phyloP scores from a whole-genome alignment of 805 yeast genomes.

The Sungouiozyma intestinalis region DNA sequence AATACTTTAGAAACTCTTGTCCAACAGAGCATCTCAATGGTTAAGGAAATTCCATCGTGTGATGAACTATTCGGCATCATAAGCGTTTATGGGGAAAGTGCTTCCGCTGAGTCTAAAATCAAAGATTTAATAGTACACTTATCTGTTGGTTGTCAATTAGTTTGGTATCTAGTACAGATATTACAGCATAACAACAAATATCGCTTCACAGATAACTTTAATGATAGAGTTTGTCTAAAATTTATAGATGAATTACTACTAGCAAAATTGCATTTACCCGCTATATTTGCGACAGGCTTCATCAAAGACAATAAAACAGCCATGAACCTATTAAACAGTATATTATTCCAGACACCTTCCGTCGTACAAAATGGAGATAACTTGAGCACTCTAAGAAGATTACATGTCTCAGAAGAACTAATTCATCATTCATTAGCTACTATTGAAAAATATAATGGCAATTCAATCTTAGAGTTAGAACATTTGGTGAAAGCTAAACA shows the following conservation, averaged over 20 bases:
- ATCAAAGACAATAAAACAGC: constrained; percentile 39
- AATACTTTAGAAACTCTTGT: constrained; percentile 27
- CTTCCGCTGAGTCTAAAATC: constrained; percentile 6
- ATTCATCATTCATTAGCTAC: constrained; percentile 54
- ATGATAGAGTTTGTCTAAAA: constrained; percentile 31
- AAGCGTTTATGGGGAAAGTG: constrained; percentile 11
- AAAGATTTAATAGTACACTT: constrained; percentile 6
- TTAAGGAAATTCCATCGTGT: background rate
- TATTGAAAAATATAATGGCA: constrained; percentile 37
- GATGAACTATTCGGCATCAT: constrained; percentile 10
- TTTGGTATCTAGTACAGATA: constrained; percentile 45
- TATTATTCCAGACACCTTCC: constrained; percentile 22
- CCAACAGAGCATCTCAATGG: constrained; percentile 7
- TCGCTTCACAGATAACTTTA: constrained; percentile 18
- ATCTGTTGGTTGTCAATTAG: constrained; percentile 30
- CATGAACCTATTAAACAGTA: constrained; percentile 29
- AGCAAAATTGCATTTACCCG: constrained; percentile 42
- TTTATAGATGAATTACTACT: constrained; percentile 44
- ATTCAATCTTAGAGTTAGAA: constrained; percentile 49
- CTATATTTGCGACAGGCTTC: constrained; percentile 55
- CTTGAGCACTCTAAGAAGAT: constrained; percentile 21
- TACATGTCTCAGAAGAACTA: constrained; percentile 39
- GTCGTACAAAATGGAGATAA: constrained; percentile 8
- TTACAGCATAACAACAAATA: constrained; percentile 29
- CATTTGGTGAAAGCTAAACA: constrained; percentile 51